Evolutionary conservation across 257 asterid species (phyloP), one percentile per base, ranked within the genome.

Genomic region (Fraxinus cuspidata): DNA sequence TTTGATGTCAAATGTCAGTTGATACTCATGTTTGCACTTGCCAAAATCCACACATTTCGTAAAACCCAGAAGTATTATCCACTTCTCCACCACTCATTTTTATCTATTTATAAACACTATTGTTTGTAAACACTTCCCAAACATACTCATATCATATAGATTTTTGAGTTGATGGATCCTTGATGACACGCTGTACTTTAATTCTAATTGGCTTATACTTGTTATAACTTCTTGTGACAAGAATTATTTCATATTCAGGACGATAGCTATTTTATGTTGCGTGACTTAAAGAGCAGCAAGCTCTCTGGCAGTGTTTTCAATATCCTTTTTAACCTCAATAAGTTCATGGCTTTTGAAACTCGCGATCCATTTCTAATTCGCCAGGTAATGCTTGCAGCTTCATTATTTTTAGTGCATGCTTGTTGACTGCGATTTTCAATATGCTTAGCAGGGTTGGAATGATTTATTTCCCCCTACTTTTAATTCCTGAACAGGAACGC

Each of bases 321-420:
- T 84, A 88, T 96, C 74, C 97, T 96, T 78, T 96, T 96, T 85
- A 93, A 96, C 92, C 98, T 96, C 75, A 96, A 96, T 79, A 96
- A 96, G 87, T 93, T 96, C 89, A 92, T 96, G 98, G 98, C 99
- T 29, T 96, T 96, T 84, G 99, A 96, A 87, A 96, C 97, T 68
- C 98, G 99, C 10, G 99, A 96, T 78, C 99, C 98, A 7, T 96
- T 96, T 82, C 92, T 92, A 79, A 93, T 96, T 80, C 99, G 99
- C 77, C 99, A 96, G 99, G 99, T 93, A 87, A 70, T 70, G 18
- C 67, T 73, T 74, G 79, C 42, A 51, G 35, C n/a, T 31, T 74
- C 69, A 21, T 77, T 42, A 27, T 23, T 31, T 68, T 38, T 37
- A 28, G 37, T 44, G 72, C 68, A 71, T 7, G 21, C 40, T 74